These are phyloP conservation scores for Toxicodendron radicans DNA, from an alignment of 345 rosid species.

Conservation along the genomic window DNA sequence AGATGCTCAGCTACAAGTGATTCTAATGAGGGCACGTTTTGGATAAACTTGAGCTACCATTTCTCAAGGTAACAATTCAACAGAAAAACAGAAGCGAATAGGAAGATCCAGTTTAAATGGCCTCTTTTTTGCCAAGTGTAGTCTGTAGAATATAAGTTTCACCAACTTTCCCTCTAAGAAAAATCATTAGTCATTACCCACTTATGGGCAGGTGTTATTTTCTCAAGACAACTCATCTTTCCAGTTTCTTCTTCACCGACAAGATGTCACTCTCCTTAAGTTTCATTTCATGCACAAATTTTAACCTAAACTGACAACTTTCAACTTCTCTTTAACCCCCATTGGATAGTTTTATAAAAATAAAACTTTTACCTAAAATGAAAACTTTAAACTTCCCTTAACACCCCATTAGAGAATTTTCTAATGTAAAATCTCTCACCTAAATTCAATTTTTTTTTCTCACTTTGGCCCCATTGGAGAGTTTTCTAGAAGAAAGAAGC, in stretches of 20 bases:
- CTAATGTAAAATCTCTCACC: too few species aligned
- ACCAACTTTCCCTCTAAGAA: neutral
- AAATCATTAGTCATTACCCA: neutral
- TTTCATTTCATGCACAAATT: neutral
- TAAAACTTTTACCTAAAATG: too few species aligned
- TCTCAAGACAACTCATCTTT: neutral
- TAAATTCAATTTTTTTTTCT: too few species aligned
- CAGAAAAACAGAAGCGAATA: neutral
- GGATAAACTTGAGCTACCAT: neutral
- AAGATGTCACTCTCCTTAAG: neutral
- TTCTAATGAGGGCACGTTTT: constrained; percentile 6
- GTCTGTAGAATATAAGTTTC: neutral
- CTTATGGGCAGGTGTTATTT: neutral
- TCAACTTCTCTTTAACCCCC: too few species aligned
- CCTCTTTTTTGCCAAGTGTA: constrained; percentile 8
- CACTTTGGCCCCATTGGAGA: too few species aligned
- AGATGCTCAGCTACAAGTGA: neutral
- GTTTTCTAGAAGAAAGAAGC: too few species aligned
- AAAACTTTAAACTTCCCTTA: too few species aligned
- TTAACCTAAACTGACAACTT: neutral
- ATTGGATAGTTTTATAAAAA: neutral
- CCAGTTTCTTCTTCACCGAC: neutral
- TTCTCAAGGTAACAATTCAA: neutral
- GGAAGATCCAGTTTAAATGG: neutral
- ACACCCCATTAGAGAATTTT: too few species aligned